Percentiles rank a stretch among this genome's conserved stretches.
phyloP scores from a whole-genome alignment of 148 eudicot species.

The Silene latifolia region DNA sequence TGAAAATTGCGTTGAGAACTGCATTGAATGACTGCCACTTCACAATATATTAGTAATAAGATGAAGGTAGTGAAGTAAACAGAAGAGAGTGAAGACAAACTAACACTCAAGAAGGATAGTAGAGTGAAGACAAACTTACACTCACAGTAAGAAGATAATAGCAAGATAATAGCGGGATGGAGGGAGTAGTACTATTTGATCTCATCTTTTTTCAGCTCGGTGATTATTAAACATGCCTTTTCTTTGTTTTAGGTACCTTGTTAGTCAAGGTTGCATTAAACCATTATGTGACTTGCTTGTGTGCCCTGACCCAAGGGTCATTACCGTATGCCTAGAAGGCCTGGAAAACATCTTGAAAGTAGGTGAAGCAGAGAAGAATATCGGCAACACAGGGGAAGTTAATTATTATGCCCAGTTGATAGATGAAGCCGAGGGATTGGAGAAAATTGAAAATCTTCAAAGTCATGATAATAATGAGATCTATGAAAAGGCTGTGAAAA shows the following conservation, averaged over 20 bases:
- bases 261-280: constrained; percentile 63
- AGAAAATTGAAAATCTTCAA: constrained; percentile 68
- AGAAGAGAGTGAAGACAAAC: no score
- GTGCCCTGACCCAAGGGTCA: constrained; percentile 83
- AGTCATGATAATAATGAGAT: constrained; percentile 72
- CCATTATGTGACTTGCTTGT: constrained; percentile 76
- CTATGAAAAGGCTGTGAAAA: constrained; percentile 72
- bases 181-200: background rate
- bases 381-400: constrained; percentile 45
- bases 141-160: no score
- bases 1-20: no score
- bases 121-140: no score
- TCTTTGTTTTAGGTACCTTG: constrained; percentile 46
- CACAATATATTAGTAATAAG: no score
- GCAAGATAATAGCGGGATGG: no score
- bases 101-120: no score
- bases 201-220: background rate
- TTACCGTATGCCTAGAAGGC: constrained; percentile 71
- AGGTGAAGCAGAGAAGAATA: constrained; percentile 59
- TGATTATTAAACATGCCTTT: constrained; percentile 6
- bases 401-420: constrained; percentile 63
- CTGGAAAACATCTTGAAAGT: constrained; percentile 74
- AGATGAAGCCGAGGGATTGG: constrained; percentile 74
- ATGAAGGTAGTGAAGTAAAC: no score
- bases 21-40: no score